phyloP scores from a whole-genome alignment of 1,139 yeast genomes.

The Hansenula sp. region DNA sequence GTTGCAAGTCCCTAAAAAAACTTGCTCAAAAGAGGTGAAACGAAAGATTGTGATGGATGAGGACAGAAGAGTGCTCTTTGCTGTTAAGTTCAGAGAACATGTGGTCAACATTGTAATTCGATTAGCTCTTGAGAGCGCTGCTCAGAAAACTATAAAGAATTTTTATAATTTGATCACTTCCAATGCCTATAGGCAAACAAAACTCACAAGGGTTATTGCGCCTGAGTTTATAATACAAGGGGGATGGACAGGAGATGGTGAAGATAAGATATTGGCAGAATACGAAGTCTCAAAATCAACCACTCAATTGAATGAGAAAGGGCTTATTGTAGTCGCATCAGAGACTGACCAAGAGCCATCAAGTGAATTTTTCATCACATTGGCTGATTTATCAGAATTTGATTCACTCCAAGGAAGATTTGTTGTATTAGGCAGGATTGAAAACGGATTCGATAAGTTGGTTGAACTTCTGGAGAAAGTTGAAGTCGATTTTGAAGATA shows the following conservation, averaged over 20 bases:
- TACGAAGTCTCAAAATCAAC: background rate
- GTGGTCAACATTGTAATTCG: background rate
- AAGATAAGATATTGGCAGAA: background rate
- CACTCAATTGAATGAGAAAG: background rate
- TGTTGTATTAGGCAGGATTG: background rate
- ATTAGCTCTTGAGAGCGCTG: background rate
- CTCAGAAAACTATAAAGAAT: background rate
- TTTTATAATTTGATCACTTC: background rate
- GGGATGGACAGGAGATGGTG: background rate
- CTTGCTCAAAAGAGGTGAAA: background rate
- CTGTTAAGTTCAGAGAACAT: background rate
- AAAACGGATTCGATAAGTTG: background rate
- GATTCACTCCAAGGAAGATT: conserved; percentile 1
- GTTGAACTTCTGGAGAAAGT: background rate
- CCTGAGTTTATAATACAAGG: conserved; percentile 7
- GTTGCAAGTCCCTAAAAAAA: background rate
- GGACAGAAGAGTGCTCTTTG: background rate
- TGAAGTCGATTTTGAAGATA: background rate
- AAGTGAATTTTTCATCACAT: conserved; percentile 4
- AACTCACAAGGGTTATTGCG: background rate
- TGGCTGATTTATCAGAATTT: conserved; percentile 1
- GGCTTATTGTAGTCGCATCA: background rate
- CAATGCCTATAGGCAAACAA: background rate
- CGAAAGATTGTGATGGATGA: background rate
- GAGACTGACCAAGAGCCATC: background rate